Conservation (phyloP, 306 rosid genomes). For the Echinosophora koreensis region DNA sequence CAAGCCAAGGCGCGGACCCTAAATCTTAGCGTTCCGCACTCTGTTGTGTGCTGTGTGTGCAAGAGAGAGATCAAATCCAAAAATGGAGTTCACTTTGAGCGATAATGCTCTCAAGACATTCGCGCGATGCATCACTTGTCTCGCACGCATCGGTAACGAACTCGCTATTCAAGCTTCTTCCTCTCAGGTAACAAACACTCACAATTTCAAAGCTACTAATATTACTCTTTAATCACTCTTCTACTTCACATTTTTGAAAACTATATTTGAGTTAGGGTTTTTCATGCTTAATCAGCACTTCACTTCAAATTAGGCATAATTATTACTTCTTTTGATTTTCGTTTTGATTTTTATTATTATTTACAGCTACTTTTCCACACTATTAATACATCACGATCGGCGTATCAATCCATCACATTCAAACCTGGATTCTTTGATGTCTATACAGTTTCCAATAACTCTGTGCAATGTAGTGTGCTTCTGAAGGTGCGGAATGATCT, state of each 20-base stretch:
- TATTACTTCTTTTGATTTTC: too few species aligned
- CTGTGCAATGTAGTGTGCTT: conserved; percentile 83
- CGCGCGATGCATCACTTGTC: conserved; percentile 89
- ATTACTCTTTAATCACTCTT: not conserved
- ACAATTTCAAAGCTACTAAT: not conserved
- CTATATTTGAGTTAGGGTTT: conserved; percentile 48
- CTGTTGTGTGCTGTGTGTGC: too few species aligned
- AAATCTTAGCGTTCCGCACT: not conserved
- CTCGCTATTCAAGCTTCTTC: conserved; percentile 87
- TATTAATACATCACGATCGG: conserved; percentile 84
- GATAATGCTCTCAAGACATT: conserved; percentile 84
- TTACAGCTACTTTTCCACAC: conserved; percentile 78
- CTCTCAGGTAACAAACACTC: conserved; percentile 64
- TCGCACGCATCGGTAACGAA: conserved; percentile 89
- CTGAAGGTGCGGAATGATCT: conserved; percentile 64
- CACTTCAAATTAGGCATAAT: not conserved
- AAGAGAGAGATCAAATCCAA: not conserved
- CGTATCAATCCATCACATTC: conserved; percentile 75
- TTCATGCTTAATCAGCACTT: not conserved
- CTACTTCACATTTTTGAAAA: not conserved
- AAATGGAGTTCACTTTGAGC: conserved; percentile 77
- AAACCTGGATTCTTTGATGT: conserved; percentile 78
- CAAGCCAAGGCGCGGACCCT: conserved; percentile 43
- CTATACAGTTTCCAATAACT: conserved; percentile 62
- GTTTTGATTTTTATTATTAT: not conserved